These are phyloP conservation scores for Mycosarcoma maydis DNA, from an alignment of 1,284 basidiomycete species.

Conservation along the genomic window DNA sequence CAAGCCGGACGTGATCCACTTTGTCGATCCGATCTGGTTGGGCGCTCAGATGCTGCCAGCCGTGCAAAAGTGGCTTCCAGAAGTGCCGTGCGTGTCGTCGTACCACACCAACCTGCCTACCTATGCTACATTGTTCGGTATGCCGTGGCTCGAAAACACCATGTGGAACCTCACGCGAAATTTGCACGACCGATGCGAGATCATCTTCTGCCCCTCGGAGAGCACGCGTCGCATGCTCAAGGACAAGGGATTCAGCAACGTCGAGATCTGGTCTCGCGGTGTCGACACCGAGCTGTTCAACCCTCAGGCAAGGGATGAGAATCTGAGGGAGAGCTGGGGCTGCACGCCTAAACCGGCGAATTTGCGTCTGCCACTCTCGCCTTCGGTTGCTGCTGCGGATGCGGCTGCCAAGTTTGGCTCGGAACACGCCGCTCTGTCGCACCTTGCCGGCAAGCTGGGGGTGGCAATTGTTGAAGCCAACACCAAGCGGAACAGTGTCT, in stretches of 20 bases:
- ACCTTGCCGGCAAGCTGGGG: constrained; percentile 50
- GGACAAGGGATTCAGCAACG: constrained; percentile 69
- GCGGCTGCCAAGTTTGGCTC: constrained; percentile 21
- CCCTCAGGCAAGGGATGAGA: constrained; percentile 68
- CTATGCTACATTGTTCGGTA: constrained; percentile 72
- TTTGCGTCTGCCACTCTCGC: constrained; percentile 64
- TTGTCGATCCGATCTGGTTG: constrained; percentile 72
- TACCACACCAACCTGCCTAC: constrained; percentile 73
- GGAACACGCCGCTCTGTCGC: constrained; percentile 37
- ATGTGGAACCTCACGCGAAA: constrained; percentile 67
- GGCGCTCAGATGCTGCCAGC: constrained; percentile 68
- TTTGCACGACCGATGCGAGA: constrained; percentile 65
- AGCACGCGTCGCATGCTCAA: constrained; percentile 71
- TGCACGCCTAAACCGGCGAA: constrained; percentile 56
- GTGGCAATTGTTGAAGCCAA: constrained; percentile 20
- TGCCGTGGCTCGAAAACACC: constrained; percentile 70
- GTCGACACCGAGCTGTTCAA: constrained; percentile 55
- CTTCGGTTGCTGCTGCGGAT: constrained; percentile 39
- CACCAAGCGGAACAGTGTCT: not conserved
- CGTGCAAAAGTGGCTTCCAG: constrained; percentile 66
- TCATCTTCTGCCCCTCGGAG: constrained; percentile 72
- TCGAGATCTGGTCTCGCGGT: constrained; percentile 71
- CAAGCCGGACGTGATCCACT: constrained; percentile 71
- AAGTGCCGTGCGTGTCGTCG: constrained; percentile 70
- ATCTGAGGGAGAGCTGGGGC: constrained; percentile 70